These are phyloP conservation scores for Ascochyta viciae-villosae DNA, from an alignment of 2,329 filamentous ascomycete species.

Conservation along the genomic window DNA sequence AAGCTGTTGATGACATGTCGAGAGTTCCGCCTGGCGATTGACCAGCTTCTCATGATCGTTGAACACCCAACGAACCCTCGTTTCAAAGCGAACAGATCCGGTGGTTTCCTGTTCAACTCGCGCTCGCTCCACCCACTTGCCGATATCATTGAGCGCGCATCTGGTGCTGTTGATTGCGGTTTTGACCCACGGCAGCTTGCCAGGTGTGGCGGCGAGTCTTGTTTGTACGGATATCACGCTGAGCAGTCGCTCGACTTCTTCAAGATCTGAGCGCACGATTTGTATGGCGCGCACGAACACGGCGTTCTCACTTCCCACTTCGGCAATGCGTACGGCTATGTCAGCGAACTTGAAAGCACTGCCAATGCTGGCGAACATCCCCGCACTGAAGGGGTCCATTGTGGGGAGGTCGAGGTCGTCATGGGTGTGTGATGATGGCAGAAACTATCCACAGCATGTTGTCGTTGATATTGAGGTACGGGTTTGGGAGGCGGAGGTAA, in stretches of 20 bases:
- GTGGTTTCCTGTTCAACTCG: slow-evolving; percentile 26
- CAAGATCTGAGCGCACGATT: slow-evolving; percentile 32
- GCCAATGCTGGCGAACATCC: slow-evolving; percentile 29
- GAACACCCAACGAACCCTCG: slow-evolving; percentile 31
- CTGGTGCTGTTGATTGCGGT: slow-evolving; percentile 27
- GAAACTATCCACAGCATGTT: background rate
- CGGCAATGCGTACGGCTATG: slow-evolving; percentile 27
- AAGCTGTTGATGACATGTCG: slow-evolving; percentile 34
- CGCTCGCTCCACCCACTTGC: slow-evolving; percentile 32
- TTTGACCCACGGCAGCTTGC: slow-evolving; percentile 31
- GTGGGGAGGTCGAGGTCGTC: background rate
- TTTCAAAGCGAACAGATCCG: slow-evolving; percentile 26
- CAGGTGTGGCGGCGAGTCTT: slow-evolving; percentile 22
- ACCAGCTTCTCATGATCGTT: slow-evolving; percentile 33
- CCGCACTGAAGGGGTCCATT: slow-evolving; percentile 25
- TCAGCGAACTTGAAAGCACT: slow-evolving; percentile 35
- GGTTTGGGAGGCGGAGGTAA: background rate
- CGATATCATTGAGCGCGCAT: slow-evolving; percentile 32
- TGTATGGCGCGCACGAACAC: slow-evolving; percentile 35
- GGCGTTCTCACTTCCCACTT: slow-evolving; percentile 33
- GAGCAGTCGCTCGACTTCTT: slow-evolving; percentile 30
- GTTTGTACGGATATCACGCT: slow-evolving; percentile 14
- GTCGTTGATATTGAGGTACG: background rate
- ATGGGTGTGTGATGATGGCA: background rate
- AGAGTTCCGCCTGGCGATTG: slow-evolving; percentile 29